phyloP scores from a whole-genome alignment of 495 filamentous ascomycete genomes.

The Hyphodiscus hymeniophilus region DNA sequence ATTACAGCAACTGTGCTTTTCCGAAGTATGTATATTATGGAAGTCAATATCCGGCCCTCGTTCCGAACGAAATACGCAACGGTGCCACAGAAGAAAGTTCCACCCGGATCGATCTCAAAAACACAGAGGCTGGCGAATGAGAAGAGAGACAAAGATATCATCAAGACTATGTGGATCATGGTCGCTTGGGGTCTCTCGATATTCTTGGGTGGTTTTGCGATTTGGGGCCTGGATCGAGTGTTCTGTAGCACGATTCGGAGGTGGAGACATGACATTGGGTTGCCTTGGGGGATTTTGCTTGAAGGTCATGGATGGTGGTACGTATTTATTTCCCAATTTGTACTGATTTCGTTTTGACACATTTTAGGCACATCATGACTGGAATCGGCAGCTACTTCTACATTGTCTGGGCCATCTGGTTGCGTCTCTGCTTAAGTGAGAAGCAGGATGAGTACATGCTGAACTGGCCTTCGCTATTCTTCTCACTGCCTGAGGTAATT shows the following conservation, averaged over 20 bases:
- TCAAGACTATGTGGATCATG: conserved; percentile 70
- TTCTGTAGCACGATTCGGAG: conserved; percentile 64
- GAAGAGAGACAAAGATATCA: conserved; percentile 42
- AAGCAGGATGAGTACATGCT: conserved; percentile 37
- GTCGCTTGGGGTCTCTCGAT: conserved; percentile 50
- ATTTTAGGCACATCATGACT: conserved; percentile 38
- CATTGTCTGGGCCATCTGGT: conserved; percentile 40
- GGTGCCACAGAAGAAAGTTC: conserved; percentile 1
- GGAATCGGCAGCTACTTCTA: conserved; percentile 40
- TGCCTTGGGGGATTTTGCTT: conserved; percentile 85
- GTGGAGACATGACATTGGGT: conserved; percentile 63
- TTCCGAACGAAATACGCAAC: conserved; percentile 33
- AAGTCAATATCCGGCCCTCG: conserved; percentile 59
- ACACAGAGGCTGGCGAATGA: conserved; percentile 17
- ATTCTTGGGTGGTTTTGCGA: conserved; percentile 75
- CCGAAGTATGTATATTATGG: conserved; percentile 87
- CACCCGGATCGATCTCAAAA: conserved; percentile 4
- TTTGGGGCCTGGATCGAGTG: conserved; percentile 83
- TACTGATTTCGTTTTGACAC: neutral
- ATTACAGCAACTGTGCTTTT: conserved; percentile 73
- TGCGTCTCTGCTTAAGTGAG: conserved; percentile 38
- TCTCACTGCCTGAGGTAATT: conserved; percentile 28
- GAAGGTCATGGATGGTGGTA: conserved; percentile 99
- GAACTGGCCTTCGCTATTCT: conserved; percentile 31
- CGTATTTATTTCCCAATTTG: conserved; percentile 26